Conservation (phyloP, 225 moss, liverwort and hornwort genomes). For the Pseudoscleropodium purum region DNA sequence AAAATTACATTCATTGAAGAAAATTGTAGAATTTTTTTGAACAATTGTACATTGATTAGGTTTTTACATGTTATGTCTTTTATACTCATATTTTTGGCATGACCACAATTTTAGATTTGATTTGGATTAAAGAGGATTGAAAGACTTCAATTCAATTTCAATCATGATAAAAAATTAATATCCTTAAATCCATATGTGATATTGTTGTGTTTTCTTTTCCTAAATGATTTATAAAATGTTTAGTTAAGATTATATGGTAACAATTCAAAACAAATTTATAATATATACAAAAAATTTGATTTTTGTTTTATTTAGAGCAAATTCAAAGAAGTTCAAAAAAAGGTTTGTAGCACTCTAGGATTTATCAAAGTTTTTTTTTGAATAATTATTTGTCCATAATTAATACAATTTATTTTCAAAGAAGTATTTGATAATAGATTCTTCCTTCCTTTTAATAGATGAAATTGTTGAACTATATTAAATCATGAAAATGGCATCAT, state of each 20-base stretch:
- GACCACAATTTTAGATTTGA: neutral
- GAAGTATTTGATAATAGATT: neutral
- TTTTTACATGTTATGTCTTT: neutral
- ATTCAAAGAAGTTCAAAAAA: neutral
- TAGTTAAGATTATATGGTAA: rapidly evolving
- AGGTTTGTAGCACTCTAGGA: neutral
- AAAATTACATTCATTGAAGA: neutral
- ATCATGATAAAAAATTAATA: neutral
- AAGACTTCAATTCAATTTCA: neutral
- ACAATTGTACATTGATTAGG: neutral
- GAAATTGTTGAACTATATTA: neutral
- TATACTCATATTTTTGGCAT: neutral
- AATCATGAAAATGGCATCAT: neutral
- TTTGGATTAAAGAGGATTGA: neutral
- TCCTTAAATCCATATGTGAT: neutral
- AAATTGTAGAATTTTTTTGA: neutral
- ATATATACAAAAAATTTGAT: neutral
- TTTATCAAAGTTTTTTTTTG: neutral
- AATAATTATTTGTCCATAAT: neutral
- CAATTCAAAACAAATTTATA: neutral
- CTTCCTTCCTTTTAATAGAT: neutral
- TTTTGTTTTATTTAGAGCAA: neutral
- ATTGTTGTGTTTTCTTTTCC: neutral
- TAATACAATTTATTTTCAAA: neutral
- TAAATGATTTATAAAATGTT: neutral